Conservation (phyloP, 192 early-diverging fungal genomes). For the Bifiguratus adelaidae region DNA sequence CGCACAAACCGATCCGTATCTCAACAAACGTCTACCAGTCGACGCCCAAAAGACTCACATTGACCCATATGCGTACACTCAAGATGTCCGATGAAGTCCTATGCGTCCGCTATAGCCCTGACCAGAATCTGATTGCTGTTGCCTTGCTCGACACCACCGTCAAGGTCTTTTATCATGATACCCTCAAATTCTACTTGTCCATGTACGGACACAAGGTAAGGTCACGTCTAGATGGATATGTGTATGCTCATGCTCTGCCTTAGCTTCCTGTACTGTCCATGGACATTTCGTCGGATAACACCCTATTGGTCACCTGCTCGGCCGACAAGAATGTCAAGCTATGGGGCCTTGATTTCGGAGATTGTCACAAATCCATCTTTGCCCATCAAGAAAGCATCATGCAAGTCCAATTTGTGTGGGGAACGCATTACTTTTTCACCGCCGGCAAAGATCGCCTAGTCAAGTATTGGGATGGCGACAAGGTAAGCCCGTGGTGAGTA, state of each 20-base stretch:
- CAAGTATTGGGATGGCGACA: constrained; percentile 97
- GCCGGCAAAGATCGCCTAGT: constrained; percentile 81
- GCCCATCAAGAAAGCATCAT: constrained; percentile 94
- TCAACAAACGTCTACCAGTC: constrained; percentile 1
- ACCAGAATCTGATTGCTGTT: constrained; percentile 81
- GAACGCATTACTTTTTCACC: constrained; percentile 94
- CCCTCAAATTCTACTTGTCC: constrained; percentile 94
- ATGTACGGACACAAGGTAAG: constrained; percentile 87
- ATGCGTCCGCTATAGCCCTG: constrained; percentile 72
- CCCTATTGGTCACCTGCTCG: constrained; percentile 85
- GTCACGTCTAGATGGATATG: neutral
- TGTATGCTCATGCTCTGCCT: neutral
- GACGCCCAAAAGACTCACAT: constrained; percentile 51
- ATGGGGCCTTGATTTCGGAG: constrained; percentile 99
- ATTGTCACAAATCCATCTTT: constrained; percentile 90
- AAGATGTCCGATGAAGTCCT: constrained; percentile 94
- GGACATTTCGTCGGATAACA: constrained; percentile 95
- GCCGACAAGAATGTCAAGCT: constrained; percentile 97
- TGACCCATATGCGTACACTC: constrained; percentile 82
- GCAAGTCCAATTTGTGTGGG: constrained; percentile 78
- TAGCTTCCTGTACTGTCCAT: constrained; percentile 89
- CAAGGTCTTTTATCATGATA: constrained; percentile 94
- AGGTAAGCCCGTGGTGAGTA: constrained; percentile 27
- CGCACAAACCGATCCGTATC: neutral
- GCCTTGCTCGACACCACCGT: constrained; percentile 90